These are phyloP conservation scores for Crucibulum parvulum DNA, from an alignment of 1,284 basidiomycete species.

Conservation along the genomic window DNA sequence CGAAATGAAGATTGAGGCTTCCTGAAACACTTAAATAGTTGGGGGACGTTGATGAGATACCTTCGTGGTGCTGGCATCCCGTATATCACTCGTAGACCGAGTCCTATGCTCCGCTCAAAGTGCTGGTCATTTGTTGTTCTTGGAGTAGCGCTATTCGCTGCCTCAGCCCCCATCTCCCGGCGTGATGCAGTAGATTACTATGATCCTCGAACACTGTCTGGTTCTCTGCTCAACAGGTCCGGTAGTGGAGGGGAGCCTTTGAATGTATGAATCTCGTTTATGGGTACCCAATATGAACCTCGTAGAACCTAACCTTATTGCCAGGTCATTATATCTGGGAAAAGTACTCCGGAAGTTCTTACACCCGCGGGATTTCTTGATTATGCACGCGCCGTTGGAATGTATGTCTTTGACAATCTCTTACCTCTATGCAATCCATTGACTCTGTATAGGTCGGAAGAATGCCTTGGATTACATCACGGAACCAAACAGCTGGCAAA, in stretches of 20 bases:
- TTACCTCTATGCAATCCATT: neutral
- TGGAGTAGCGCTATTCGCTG: neutral
- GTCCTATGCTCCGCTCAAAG: too few species aligned
- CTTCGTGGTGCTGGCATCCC: too few species aligned
- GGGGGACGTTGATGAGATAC: too few species aligned
- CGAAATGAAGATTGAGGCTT: too few species aligned
- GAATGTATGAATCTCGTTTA: conserved; percentile 32
- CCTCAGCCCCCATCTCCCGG: neutral
- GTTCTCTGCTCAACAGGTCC: conserved; percentile 39
- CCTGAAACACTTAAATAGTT: too few species aligned
- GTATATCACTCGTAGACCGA: too few species aligned
- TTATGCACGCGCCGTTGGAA: conserved; percentile 57
- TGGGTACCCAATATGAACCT: neutral
- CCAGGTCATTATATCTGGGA: conserved; percentile 56
- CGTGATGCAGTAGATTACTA: conserved; percentile 6
- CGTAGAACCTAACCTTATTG: neutral
- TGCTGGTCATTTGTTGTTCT: neutral
- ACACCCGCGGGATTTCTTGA: conserved; percentile 54
- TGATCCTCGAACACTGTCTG: conserved; percentile 23
- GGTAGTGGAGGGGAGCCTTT: conserved; percentile 45
- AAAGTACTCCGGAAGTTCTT: conserved; percentile 53
- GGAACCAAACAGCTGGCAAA: conserved; percentile 57
- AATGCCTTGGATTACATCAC: conserved; percentile 59
- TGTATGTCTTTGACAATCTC: conserved; percentile 40
- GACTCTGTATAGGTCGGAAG: conserved; percentile 45